Evolutionary conservation across 129 eudicot genomes (phyloP).

Genomic region (Glebionis coronaria): DNA sequence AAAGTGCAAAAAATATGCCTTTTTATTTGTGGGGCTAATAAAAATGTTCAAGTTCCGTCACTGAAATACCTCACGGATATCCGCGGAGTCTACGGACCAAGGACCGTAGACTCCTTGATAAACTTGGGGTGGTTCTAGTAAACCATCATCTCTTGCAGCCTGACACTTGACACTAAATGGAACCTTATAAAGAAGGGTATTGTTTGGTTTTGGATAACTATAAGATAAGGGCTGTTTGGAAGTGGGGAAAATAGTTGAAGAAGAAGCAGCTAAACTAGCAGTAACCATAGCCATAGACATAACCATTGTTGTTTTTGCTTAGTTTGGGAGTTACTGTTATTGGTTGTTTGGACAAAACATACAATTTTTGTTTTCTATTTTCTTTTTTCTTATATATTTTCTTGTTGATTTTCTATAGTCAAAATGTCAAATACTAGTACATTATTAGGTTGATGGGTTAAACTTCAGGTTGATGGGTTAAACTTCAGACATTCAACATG

Average conservation of each 20-base stretch:
- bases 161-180: constrained; percentile 29
- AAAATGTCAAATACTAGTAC: no score
- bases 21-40: background rate
- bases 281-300: constrained; percentile 32
- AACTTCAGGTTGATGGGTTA: no score
- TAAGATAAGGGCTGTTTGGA: constrained; percentile 5
- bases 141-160: constrained; percentile 34
- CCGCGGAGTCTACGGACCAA: constrained; percentile 74
- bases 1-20: background rate
- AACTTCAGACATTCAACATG: no score
- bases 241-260: background rate
- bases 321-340: constrained; percentile 20
- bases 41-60: background rate
- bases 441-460: no score
- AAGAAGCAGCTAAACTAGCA: constrained; percentile 18
- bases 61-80: constrained; percentile 63
- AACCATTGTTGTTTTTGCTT: constrained; percentile 10
- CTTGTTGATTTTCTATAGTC: no score
- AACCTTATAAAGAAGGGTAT: constrained; percentile 13
- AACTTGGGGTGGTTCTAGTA: constrained; percentile 25
- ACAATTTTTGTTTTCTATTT: background rate
- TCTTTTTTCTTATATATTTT: background rate
- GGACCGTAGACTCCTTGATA: constrained; percentile 90
- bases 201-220: constrained; percentile 1
- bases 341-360: constrained; percentile 3